phyloP scores from a whole-genome alignment of 192 early-diverging fungal species.

The Entomortierella beljakovae region DNA sequence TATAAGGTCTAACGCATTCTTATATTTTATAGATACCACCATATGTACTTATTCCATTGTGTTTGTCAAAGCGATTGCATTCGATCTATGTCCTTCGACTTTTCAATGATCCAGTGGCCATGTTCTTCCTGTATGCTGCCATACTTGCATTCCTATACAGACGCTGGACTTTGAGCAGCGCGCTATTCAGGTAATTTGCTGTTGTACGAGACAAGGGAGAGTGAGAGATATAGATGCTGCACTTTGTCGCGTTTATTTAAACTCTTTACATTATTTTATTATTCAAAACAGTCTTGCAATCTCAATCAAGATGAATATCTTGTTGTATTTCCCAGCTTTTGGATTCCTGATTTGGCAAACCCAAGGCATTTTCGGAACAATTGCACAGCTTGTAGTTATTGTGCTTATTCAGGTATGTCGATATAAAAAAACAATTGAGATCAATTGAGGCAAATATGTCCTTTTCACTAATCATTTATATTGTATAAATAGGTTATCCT shows the following conservation, averaged over 20 bases:
- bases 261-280: slow-evolving; percentile 1
- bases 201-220: not conserved
- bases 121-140: slow-evolving; percentile 82
- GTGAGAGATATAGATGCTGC: too few species aligned
- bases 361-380: slow-evolving; percentile 57
- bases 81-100: slow-evolving; percentile 93
- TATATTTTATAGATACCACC: slow-evolving; percentile 68
- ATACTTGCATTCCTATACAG: slow-evolving; percentile 71
- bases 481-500: slow-evolving; percentile 27
- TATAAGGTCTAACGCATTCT: not conserved
- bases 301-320: slow-evolving; percentile 95
- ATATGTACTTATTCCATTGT: slow-evolving; percentile 70
- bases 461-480: not conserved
- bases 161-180: slow-evolving; percentile 61
- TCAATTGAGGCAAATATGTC: not conserved
- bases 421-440: not conserved
- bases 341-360: slow-evolving; percentile 73
- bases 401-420: slow-evolving; percentile 59
- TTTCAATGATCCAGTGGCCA: slow-evolving; percentile 95
- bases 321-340: slow-evolving; percentile 91
- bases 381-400: slow-evolving; percentile 59
- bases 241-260: not conserved
- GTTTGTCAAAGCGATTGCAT: slow-evolving; percentile 87
- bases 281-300: slow-evolving; percentile 72
- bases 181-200: slow-evolving; percentile 72